A percentile compares a stretch with the other conserved stretches of the same genome.
Conservation (phyloP, 805 yeast species). For the Brettanomyces custersianus region DNA sequence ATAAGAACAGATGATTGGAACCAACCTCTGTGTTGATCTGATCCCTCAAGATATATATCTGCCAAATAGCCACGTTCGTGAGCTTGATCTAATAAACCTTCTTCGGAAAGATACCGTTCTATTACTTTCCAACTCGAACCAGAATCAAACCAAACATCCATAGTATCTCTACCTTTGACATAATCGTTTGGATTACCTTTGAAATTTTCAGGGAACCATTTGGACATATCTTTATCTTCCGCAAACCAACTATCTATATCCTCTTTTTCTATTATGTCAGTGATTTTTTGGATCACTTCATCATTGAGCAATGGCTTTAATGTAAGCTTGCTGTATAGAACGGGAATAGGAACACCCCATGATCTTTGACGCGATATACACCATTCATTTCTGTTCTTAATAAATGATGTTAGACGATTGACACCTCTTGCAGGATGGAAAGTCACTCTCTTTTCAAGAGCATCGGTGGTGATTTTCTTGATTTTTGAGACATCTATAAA, state of each 20-base stretch:
- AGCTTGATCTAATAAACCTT: constrained; percentile 24
- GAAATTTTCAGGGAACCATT: constrained; percentile 66
- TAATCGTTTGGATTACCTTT: constrained; percentile 34
- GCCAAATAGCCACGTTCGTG: constrained; percentile 39
- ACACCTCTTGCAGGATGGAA: constrained; percentile 71
- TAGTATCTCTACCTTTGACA: constrained; percentile 73
- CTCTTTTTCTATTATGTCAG: constrained; percentile 40
- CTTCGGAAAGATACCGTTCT: constrained; percentile 28
- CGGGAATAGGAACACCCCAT: constrained; percentile 99
- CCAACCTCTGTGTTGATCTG: constrained; percentile 99
- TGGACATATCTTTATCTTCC: constrained; percentile 23
- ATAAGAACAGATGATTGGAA: constrained; percentile 89
- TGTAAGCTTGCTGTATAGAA: constrained; percentile 51
- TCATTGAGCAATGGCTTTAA: constrained; percentile 57
- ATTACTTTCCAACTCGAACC: constrained; percentile 85
- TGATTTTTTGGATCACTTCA: constrained; percentile 47
- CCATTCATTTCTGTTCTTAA: constrained; percentile 84
- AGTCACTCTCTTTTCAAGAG: constrained; percentile 46
- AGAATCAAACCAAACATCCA: constrained; percentile 99
- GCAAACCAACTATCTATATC: constrained; percentile 82
- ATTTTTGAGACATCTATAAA: constrained; percentile 78
- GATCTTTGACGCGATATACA: constrained; percentile 92
- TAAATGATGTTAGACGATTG: constrained; percentile 63
- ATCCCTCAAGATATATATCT: constrained; percentile 88
- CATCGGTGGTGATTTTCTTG: constrained; percentile 49